A percentile compares a stretch with the other conserved stretches of the same genome.
Evolutionary conservation across 441 rosid genomes (phyloP).

Genomic region (Pelargonium myrrhifolium): DNA sequence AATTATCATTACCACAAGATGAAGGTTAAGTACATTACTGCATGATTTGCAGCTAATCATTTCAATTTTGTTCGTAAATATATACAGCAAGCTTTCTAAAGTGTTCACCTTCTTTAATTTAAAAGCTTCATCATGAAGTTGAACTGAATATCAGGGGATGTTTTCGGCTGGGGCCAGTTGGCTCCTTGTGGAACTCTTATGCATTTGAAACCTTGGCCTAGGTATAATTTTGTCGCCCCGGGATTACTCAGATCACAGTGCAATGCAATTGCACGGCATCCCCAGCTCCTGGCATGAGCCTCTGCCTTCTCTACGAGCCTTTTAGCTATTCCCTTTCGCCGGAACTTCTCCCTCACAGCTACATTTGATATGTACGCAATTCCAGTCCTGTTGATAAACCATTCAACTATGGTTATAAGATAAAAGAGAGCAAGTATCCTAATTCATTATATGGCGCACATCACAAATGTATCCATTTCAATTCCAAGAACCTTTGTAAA

Average conservation of each 20-base stretch:
- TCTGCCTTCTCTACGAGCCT: conserved; percentile 72
- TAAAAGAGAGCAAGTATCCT: neutral
- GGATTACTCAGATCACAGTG: conserved; percentile 72
- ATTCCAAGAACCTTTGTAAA: no score
- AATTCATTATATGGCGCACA: neutral
- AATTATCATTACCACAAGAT: neutral
- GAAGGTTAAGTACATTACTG: neutral
- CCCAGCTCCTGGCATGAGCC: conserved; percentile 78
- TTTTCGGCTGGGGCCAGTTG: conserved; percentile 75
- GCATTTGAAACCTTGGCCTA: conserved; percentile 60
- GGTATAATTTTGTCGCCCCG: conserved; percentile 62
- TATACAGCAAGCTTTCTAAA: conserved; percentile 10
- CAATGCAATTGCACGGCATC: conserved; percentile 70
- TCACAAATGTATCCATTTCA: neutral
- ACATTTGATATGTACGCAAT: conserved; percentile 86
- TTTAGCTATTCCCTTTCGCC: conserved; percentile 76
- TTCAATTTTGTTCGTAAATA: neutral
- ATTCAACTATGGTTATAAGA: neutral
- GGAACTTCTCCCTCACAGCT: conserved; percentile 66
- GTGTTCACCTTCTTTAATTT: conserved; percentile 17
- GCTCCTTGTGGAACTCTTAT: conserved; percentile 73
- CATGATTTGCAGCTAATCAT: neutral
- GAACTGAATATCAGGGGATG: conserved; percentile 54
- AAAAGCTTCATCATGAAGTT: conserved; percentile 90
- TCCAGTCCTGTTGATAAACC: conserved; percentile 51